phyloP scores from a whole-genome alignment of 352 stramenopile genomes.

The Pythium chondricola region DNA sequence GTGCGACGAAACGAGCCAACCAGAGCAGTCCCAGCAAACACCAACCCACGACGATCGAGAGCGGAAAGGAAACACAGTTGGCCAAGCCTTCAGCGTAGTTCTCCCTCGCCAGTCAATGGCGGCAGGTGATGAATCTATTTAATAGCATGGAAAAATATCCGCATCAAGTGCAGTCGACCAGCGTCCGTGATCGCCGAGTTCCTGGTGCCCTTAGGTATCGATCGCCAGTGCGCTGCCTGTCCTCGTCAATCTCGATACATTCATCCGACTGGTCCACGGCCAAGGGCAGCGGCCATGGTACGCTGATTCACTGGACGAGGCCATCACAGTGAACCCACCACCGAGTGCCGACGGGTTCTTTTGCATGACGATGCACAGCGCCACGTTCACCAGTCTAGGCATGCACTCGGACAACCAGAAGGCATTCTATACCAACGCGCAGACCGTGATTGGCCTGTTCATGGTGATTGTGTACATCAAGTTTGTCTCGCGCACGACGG shows the following conservation, averaged over 20 bases:
- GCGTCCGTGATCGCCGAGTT: neutral
- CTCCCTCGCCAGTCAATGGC: no score
- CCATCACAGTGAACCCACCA: neutral
- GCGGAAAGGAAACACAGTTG: no score
- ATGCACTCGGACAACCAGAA: neutral
- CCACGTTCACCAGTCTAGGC: neutral
- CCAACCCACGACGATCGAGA: no score
- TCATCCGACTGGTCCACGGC: no score
- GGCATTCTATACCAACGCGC: neutral
- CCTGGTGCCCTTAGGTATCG: neutral
- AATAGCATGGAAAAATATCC: neutral
- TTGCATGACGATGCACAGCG: neutral
- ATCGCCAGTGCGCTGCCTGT: neutral
- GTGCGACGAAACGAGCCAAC: no score
- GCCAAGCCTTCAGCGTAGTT: no score
- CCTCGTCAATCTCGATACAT: neutral
- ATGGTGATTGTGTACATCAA: neutral
- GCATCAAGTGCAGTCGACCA: neutral
- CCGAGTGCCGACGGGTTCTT: neutral
- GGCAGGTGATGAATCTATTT: neutral
- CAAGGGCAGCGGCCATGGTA: neutral
- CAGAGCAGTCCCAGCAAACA: no score
- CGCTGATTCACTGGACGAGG: neutral
- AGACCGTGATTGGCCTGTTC: neutral
- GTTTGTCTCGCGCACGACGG: neutral